Conservation (phyloP, 768 basidiomycete species). For the Cystoderma amianthinum region DNA sequence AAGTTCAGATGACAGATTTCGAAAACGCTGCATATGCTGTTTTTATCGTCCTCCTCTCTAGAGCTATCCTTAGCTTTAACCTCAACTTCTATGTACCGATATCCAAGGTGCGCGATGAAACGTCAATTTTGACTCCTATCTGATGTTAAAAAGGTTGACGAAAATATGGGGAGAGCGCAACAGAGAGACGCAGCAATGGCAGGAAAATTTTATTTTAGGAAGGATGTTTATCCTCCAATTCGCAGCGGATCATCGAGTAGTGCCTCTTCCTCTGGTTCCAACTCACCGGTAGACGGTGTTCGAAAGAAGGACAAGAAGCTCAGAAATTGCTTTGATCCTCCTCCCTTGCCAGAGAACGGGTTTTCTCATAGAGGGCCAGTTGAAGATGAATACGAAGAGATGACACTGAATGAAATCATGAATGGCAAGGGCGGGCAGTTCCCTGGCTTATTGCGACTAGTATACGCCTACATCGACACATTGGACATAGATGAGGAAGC, state of each 20-base stretch:
- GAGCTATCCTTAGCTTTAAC: conserved; percentile 87
- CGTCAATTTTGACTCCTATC: neutral
- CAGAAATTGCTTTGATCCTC: conserved; percentile 64
- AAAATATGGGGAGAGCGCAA: conserved; percentile 93
- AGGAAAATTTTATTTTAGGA: conserved; percentile 88
- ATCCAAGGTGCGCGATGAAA: conserved; percentile 59
- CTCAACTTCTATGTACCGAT: conserved; percentile 97
- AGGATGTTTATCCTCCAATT: conserved; percentile 65
- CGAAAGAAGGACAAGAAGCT: conserved; percentile 56
- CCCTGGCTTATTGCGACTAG: conserved; percentile 76
- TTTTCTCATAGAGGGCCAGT: conserved; percentile 33
- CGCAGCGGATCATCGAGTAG: conserved; percentile 32
- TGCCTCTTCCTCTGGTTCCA: conserved; percentile 38
- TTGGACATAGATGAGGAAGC: conserved; percentile 67
- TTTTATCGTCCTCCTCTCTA: conserved; percentile 89
- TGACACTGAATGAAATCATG: conserved; percentile 89
- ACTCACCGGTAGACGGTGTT: conserved; percentile 25
- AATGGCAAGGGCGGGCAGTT: conserved; percentile 80
- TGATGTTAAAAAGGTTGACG: conserved; percentile 69
- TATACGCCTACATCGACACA: conserved; percentile 80
- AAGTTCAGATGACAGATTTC: conserved; percentile 97
- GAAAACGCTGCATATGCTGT: conserved; percentile 97
- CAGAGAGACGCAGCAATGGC: conserved; percentile 65
- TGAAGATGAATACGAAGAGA: conserved; percentile 86
- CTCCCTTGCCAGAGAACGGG: conserved; percentile 46